Percentiles rank a stretch among this genome's conserved stretches.
These are phyloP conservation scores for Boletus reticuloceps DNA, from an alignment of 768 basidiomycete genomes.

Conservation along the genomic window DNA sequence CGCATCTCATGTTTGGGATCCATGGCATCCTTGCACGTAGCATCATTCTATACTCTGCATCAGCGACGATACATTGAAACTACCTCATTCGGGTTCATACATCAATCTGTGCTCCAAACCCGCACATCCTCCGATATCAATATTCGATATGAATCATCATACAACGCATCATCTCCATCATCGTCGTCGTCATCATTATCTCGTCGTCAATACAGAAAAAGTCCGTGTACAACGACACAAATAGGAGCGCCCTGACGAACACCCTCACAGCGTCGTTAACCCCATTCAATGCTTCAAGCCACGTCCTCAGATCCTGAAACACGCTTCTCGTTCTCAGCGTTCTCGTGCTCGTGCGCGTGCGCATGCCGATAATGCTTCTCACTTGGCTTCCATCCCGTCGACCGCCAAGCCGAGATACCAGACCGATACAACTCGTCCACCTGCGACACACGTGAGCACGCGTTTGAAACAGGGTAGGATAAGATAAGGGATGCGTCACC, in stretches of 20 bases:
- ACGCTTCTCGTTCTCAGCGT: slow-evolving; percentile 16
- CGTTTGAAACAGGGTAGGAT: neutral
- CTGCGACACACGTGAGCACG: slow-evolving; percentile 26
- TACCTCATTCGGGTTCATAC: neutral
- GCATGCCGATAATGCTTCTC: slow-evolving; percentile 34
- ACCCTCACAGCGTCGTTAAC: too few species aligned
- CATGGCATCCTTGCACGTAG: neutral
- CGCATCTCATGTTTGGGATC: neutral
- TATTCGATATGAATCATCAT: too few species aligned
- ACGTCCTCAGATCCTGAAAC: slow-evolving; percentile 22
- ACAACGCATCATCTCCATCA: too few species aligned
- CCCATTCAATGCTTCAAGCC: neutral
- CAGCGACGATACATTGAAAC: neutral
- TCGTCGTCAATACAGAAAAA: too few species aligned
- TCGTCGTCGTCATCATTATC: too few species aligned
- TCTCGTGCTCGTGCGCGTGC: neutral
- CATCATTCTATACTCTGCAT: neutral
- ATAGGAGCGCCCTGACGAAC: neutral
- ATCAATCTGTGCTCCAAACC: neutral
- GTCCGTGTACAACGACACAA: neutral
- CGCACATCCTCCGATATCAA: neutral
- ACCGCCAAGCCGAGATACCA: slow-evolving; percentile 66
- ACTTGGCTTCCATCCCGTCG: slow-evolving; percentile 54
- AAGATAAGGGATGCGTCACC: neutral
- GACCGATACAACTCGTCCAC: slow-evolving; percentile 75